These are phyloP conservation scores for Cardamine chenopodiifolia DNA, from an alignment of 345 rosid species.

Conservation along the genomic window DNA sequence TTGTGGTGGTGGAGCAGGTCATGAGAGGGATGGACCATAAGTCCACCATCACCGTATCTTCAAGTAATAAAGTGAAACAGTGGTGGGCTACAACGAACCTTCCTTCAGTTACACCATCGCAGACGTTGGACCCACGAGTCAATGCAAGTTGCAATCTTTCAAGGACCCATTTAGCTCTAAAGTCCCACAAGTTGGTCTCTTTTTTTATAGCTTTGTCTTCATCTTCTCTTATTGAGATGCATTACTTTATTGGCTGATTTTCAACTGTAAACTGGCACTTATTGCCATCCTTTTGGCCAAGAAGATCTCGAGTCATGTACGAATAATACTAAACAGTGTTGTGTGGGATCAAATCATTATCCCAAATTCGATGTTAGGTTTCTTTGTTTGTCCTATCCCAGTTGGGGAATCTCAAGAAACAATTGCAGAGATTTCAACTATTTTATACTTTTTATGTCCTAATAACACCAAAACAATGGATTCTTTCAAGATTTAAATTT, in stretches of 20 bases:
- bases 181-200: conserved; percentile 37
- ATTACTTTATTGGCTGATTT: conserved; percentile 29
- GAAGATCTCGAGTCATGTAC: conserved; percentile 19
- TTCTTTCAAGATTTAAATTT: conserved; percentile 15
- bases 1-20: conserved; percentile 20
- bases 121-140: conserved; percentile 42
- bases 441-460: conserved; percentile 17
- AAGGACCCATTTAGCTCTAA: conserved; percentile 29
- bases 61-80: conserved; percentile 6
- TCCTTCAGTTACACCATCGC: conserved; percentile 21
- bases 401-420: conserved; percentile 31
- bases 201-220: conserved; percentile 25
- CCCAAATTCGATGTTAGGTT: conserved; percentile 1
- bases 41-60: background rate
- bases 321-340: conserved; percentile 29
- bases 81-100: conserved; percentile 36
- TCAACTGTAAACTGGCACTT: conserved; percentile 42
- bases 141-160: conserved; percentile 34
- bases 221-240: conserved; percentile 23
- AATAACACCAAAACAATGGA: conserved; percentile 32
- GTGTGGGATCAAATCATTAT: conserved; percentile 11
- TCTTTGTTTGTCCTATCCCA: conserved; percentile 29
- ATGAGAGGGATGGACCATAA: conserved; percentile 24
- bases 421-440: conserved; percentile 14
- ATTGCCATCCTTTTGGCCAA: conserved; percentile 28